Evolutionary conservation across 2,329 filamentous ascomycete species (phyloP), one percentile per base, ranked within the genome.

Genomic region (Pseudofabraea citricarpa): DNA sequence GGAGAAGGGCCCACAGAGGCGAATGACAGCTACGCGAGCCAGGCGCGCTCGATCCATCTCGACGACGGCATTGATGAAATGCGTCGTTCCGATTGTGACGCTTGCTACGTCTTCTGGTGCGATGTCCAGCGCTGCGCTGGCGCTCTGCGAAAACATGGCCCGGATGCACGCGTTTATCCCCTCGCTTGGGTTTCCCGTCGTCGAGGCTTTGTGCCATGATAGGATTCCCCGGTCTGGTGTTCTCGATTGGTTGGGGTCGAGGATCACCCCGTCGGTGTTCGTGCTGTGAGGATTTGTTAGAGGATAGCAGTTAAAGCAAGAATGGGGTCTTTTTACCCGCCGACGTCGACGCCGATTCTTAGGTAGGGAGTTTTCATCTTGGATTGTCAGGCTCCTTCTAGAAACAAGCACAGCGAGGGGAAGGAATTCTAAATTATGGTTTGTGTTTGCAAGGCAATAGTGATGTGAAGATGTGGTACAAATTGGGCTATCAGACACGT

Each of bases 21-120:
- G 69, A 13, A 81, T 53, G 2, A 79, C 74, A 2, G 74, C 77
- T 5, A 80, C 74, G 5, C 59, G 64, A 12, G 68, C 66, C 3
- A 80, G 58, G 2, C 72, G 67, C 2, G 65, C 55, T 6, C 63
- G 63, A 47, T 80, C 75, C 33, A 70, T 64, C 55, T 79, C 74
- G 1, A 80, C 64, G 3, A 80, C 72, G 7, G 75, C 75, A 47
- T 80, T 81, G 52, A 80, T 67, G 51, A 80, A 80, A 46, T 80
- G 75, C 1, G 76, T 79, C 2, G 51, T 54, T 12, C 51, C 51
- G 21, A 54, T 52, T 3, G 46, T 52, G 13, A 54, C 47, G 40
- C 45, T 49, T 6, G 47, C 49, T 5, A 54, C 41, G 22, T 45
- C 36, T 6, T 1, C 72, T 75, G 41, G 44, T 26, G 49, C 27